Evolutionary conservation across 345 rosid species (phyloP).

Genomic region (Excoecaria agallocha): DNA sequence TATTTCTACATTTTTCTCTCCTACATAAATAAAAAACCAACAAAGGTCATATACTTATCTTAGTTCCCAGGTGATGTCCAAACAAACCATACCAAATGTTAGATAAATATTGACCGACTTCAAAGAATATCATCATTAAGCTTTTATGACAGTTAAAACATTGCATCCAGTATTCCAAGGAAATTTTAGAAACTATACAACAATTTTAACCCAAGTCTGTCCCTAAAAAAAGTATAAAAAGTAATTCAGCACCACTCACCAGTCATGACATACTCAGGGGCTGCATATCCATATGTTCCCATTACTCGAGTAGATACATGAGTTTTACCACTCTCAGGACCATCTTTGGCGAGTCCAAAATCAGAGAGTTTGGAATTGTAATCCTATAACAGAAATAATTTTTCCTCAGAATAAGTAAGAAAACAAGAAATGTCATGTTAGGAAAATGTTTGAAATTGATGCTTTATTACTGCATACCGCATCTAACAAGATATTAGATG

Average conservation of each 20-base stretch:
- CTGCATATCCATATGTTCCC: constrained; percentile 49
- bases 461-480: constrained; percentile 28
- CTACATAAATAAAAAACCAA: too few species aligned
- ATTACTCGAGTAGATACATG: constrained; percentile 47
- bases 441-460: neutral
- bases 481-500: constrained; percentile 42
- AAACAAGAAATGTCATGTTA: neutral
- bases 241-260: constrained; percentile 20
- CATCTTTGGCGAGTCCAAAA: constrained; percentile 49
- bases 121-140: neutral
- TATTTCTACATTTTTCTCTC: too few species aligned
- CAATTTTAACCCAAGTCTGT: neutral
- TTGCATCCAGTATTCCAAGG: neutral
- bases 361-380: constrained; percentile 47
- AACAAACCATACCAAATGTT: too few species aligned
- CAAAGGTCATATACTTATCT: too few species aligned
- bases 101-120: neutral
- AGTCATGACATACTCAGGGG: constrained; percentile 45
- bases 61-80: too few species aligned
- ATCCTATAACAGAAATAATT: constrained; percentile 21
- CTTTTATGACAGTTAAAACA: neutral
- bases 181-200: neutral
- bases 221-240: neutral
- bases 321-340: constrained; percentile 42
- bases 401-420: constrained; percentile 4